Conservation (phyloP, 1,139 yeast genomes). For the Yamadazyma kanchanaburiensis region DNA sequence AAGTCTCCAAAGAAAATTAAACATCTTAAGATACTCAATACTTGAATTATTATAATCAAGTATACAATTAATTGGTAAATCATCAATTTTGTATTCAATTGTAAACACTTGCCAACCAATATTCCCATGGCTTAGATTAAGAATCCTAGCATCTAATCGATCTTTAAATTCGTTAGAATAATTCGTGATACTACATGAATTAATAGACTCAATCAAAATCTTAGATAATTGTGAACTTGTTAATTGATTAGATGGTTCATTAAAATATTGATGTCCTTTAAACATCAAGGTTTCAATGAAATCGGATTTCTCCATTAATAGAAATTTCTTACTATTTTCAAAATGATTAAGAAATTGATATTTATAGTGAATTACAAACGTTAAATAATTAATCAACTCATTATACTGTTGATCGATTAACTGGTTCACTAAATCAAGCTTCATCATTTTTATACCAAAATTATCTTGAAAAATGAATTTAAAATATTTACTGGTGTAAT, state of each 20-base stretch:
- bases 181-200: conserved; percentile 56
- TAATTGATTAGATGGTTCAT: conserved; percentile 59
- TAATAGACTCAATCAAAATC: conserved; percentile 63
- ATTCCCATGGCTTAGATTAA: conserved; percentile 61
- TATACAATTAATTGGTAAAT: conserved; percentile 48
- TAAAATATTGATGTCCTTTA: conserved; percentile 53
- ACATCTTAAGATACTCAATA: conserved; percentile 71
- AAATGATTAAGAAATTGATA: conserved; percentile 53
- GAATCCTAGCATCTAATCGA: conserved; percentile 76
- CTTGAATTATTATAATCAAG: conserved; percentile 35
- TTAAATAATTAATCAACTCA: conserved; percentile 56
- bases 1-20: conserved; percentile 82
- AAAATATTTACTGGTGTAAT: conserved; percentile 37
- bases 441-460: conserved; percentile 32
- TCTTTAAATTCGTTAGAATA: conserved; percentile 21
- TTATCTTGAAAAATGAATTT: conserved; percentile 23
- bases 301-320: conserved; percentile 75
- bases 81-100: conserved; percentile 67
- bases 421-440: conserved; percentile 20
- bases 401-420: conserved; percentile 50
- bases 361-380: conserved; percentile 46
- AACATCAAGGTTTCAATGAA: conserved; percentile 64
- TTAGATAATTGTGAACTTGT: conserved; percentile 66
- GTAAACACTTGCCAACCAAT: conserved; percentile 93
- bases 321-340: conserved; percentile 58